phyloP scores from a whole-genome alignment of 1,139 yeast genomes.

The Pneumocystis oryctolagi region DNA sequence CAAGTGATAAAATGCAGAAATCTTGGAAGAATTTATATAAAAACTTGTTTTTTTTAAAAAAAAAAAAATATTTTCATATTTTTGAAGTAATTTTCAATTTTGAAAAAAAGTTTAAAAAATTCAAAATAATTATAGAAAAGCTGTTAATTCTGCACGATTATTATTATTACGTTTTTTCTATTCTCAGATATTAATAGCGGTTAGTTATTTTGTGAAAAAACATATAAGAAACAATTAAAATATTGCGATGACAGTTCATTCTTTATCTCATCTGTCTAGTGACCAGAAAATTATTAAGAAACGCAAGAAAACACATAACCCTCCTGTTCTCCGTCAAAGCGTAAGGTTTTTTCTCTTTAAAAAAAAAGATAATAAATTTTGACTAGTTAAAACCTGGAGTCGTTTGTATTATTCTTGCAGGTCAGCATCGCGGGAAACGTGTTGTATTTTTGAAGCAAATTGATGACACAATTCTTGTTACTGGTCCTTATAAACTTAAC shows the following conservation, averaged over 20 bases:
- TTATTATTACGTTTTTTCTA: neutral
- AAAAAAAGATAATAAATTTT: neutral
- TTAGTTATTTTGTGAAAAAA: neutral
- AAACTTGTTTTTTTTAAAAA: neutral
- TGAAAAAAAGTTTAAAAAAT: neutral
- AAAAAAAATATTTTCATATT: neutral
- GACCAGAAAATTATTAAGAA: neutral
- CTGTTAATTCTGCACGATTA: neutral
- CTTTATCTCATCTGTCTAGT: neutral
- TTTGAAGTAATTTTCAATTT: neutral
- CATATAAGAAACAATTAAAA: neutral
- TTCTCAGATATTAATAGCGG: neutral
- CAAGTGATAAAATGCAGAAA: too few species aligned
- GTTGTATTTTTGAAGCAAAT: conserved; percentile 95
- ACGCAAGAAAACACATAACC: neutral
- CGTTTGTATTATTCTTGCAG: conserved; percentile 94
- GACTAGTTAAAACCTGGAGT: conserved; percentile 71
- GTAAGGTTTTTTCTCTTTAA: neutral
- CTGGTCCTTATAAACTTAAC: conserved; percentile 99
- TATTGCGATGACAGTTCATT: neutral
- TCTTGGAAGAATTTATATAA: neutral
- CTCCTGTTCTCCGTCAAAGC: neutral
- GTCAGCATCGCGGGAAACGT: conserved; percentile 99
- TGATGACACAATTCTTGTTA: conserved; percentile 94
- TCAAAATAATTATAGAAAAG: neutral